Evolutionary conservation across 371 early-diverging fungal genomes (phyloP).

Genomic region (Zychaea mexicana): DNA sequence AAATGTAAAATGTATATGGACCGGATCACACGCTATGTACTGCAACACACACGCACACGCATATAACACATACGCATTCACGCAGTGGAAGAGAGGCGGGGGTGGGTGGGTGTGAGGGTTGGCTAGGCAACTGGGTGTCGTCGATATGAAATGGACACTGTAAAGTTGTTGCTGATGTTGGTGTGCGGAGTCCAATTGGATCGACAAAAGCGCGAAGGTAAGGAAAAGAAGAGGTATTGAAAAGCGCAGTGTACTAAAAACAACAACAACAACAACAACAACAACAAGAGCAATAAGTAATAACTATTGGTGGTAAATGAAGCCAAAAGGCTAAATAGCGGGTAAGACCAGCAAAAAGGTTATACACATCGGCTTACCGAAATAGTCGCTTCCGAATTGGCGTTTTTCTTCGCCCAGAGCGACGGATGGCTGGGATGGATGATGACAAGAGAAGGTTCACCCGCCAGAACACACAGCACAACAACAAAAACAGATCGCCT

Average conservation of each 20-base stretch:
- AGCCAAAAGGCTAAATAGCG: too few species aligned
- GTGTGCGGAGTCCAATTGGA: too few species aligned
- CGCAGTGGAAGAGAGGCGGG: background rate
- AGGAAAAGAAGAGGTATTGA: background rate
- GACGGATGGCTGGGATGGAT: too few species aligned
- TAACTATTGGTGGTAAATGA: too few species aligned
- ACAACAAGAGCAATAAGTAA: too few species aligned
- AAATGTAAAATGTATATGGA: background rate
- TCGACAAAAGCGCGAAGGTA: background rate
- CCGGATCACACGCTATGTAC: background rate
- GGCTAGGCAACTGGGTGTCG: too few species aligned
- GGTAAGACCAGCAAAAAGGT: constrained; percentile 1
- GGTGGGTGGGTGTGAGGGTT: background rate
- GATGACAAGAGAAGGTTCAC: background rate
- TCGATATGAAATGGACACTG: too few species aligned
- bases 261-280: background rate
- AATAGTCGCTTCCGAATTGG: background rate
- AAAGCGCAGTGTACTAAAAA: background rate
- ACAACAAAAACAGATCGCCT: background rate
- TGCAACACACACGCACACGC: background rate
- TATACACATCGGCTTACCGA: background rate
- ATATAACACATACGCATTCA: too few species aligned
- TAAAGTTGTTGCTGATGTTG: too few species aligned
- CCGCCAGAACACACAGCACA: background rate
- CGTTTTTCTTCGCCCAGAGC: too few species aligned